Conservation (phyloP, 495 filamentous ascomycete species). For the Thermochaetoides thermophila region DNA sequence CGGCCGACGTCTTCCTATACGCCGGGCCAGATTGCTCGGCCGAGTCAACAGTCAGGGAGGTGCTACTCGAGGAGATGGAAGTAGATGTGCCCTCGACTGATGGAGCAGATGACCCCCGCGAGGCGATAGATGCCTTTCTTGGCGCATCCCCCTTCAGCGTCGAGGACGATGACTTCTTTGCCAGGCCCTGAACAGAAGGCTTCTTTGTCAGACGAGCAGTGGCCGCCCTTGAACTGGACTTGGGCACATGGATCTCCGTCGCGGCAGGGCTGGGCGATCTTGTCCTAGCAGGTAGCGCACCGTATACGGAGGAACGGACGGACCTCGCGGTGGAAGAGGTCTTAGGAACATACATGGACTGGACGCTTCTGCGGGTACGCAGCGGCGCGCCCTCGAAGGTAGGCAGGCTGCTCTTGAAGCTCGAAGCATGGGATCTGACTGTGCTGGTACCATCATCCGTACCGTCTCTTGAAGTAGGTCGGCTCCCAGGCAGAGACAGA, state of each 20-base stretch:
- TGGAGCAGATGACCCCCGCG: slow-evolving; percentile 33
- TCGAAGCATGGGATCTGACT: slow-evolving; percentile 18
- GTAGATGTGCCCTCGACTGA: slow-evolving; percentile 29
- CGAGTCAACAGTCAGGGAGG: slow-evolving; percentile 23
- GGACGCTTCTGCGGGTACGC: slow-evolving; percentile 13
- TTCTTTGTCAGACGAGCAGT: slow-evolving; percentile 36
- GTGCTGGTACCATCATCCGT: slow-evolving; percentile 15
- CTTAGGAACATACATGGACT: slow-evolving; percentile 10
- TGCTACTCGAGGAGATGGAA: slow-evolving; percentile 22
- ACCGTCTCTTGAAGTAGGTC: slow-evolving; percentile 28
- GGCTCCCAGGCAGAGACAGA: slow-evolving; percentile 18
- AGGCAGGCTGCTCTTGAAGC: slow-evolving; percentile 22
- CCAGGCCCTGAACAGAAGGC: slow-evolving; percentile 39
- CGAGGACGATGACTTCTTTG: slow-evolving; percentile 36
- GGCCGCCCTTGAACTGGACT: slow-evolving; percentile 18
- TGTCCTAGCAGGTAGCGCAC: slow-evolving; percentile 4
- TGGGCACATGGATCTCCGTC: slow-evolving; percentile 12
- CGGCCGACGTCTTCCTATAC: slow-evolving; percentile 56
- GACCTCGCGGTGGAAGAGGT: slow-evolving; percentile 2
- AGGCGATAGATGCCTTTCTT: slow-evolving; percentile 26
- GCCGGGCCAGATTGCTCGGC: slow-evolving; percentile 23
- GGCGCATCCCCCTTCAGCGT: slow-evolving; percentile 23
- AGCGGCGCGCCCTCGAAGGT: slow-evolving; percentile 23
- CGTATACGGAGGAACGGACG: slow-evolving; percentile 7
- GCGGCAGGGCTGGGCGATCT: slow-evolving; percentile 14